Evolutionary conservation across 352 stramenopile species (phyloP).

Genomic region (Pythium chondricola): DNA sequence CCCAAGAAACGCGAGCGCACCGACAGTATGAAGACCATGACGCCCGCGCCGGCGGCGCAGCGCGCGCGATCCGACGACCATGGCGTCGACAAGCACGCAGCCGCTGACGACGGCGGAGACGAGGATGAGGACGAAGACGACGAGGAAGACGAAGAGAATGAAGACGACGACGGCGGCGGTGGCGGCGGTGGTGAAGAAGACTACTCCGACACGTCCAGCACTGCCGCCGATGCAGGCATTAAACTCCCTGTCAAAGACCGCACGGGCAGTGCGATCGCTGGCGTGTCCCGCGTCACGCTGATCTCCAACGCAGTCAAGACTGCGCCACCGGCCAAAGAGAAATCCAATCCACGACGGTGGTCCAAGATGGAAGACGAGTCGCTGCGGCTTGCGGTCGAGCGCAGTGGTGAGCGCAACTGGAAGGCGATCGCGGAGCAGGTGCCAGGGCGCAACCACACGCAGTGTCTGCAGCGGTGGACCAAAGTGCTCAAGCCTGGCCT

Average conservation of each 20-base stretch:
- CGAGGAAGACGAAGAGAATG: constrained; percentile 14
- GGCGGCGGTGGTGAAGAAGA: too few species aligned
- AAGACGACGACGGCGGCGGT: constrained; percentile 1
- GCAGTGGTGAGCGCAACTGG: constrained; percentile 85
- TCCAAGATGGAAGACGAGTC: constrained; percentile 79
- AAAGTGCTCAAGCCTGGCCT: constrained; percentile 92
- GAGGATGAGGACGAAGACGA: constrained; percentile 16
- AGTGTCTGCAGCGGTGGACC: constrained; percentile 91
- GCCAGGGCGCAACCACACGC: constrained; percentile 87
- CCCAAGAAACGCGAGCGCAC: constrained; percentile 83
- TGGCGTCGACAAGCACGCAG: constrained; percentile 7
- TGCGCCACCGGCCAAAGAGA: constrained; percentile 74
- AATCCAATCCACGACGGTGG: constrained; percentile 79
- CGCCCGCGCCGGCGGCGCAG: constrained; percentile 56
- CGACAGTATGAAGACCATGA: constrained; percentile 76
- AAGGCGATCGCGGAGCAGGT: constrained; percentile 91
- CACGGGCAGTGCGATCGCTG: constrained; percentile 61
- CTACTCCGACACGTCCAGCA: constrained; percentile 18
- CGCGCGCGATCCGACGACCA: constrained; percentile 23
- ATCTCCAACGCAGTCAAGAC: constrained; percentile 76
- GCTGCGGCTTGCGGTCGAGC: constrained; percentile 72
- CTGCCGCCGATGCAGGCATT: constrained; percentile 10
- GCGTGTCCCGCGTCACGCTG: constrained; percentile 55
- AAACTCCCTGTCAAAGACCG: constrained; percentile 70
- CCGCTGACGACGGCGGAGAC: constrained; percentile 8